Base-by-base conservation (phyloP, 495 filamentous ascomycete genomes). In the Hyaloscypha bicolor region DNA sequence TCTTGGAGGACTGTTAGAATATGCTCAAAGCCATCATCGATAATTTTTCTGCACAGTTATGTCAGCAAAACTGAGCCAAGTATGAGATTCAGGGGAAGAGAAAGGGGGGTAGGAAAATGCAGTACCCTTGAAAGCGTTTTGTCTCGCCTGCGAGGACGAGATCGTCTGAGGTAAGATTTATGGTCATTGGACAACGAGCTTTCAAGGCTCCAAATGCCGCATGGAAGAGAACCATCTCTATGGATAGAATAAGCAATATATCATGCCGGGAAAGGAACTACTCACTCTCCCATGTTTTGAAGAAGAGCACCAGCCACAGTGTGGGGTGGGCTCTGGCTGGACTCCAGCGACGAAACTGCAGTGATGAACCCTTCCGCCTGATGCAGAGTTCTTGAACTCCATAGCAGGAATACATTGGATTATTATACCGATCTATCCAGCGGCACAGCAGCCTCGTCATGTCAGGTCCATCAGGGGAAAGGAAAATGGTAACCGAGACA, bases 191-290 rank as follows among this genome's bases (percentile, higher is more conserved):
- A 70, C 92, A 91, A 58, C 91, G 86, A 16, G 86, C 83, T 72
- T 92, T 92, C 64, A 96, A 82, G 0, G 90, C 88, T 31, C 91
- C 77, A 71, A 94, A 91, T 0, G 88, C 86, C 76, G 86, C 89
- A 75, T 90, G 91, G 75, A 96, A 95, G 1, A 92, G 78, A 14
- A 93, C 90, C 87, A 96, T 87, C 66, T 85, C 72, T 74, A 55
- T 4, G n/a, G 33, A 30, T 30, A 4, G 16, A 19, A 60, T 70
- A 56, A 60, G 42, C 21, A 52, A 14, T 25, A 21, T 60, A 32
- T 21, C 9, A 30, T 5, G 65, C 30, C 57, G 35, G 45, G 16
- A 61, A 62, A 58, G 53, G 56, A 57, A 8, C n/a, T 53, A 69
- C 76, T 62, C 60, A 83, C 84, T 82, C 77, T 87, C 84, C 83